Conservation (phyloP, 139 green algal genomes). For the Mesotaenium endlicherianum region DNA sequence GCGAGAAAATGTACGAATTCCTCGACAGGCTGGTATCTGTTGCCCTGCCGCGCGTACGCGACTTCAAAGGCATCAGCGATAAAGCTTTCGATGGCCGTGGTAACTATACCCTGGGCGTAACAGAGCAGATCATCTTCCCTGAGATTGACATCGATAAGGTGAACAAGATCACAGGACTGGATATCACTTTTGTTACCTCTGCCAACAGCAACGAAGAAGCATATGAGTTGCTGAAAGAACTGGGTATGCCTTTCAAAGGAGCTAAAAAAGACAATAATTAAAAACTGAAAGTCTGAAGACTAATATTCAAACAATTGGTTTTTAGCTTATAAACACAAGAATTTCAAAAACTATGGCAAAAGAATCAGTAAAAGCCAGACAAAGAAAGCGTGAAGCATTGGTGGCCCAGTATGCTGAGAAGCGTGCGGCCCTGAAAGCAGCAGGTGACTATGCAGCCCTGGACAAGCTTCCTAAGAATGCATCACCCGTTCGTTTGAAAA, state of each 20-base stretch:
- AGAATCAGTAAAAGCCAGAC: too few relatives aligned
- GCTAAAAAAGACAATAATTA: too few relatives aligned
- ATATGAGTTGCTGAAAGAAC: not conserved
- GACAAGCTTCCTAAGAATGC: too few relatives aligned
- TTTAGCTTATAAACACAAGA: too few relatives aligned
- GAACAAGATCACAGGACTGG: conserved; percentile 41
- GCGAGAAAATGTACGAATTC: conserved; percentile 36
- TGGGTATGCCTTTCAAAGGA: conserved; percentile 35
- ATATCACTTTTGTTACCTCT: conserved; percentile 46
- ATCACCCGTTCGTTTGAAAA: too few relatives aligned
- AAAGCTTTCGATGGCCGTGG: conserved; percentile 42
- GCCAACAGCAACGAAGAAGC: conserved; percentile 31
- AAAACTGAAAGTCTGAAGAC: too few relatives aligned
- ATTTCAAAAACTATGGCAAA: too few relatives aligned
- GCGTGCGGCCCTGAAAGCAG: too few relatives aligned
- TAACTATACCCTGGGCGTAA: conserved; percentile 34
- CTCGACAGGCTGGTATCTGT: conserved; percentile 33
- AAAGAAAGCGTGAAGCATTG: too few relatives aligned
- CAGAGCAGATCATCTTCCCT: conserved; percentile 40
- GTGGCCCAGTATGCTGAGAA: too few relatives aligned
- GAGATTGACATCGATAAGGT: conserved; percentile 47
- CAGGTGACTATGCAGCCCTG: too few relatives aligned
- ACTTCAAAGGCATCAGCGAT: conserved; percentile 43
- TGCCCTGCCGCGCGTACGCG: conserved; percentile 33
- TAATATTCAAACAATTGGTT: too few relatives aligned